Percentiles rank a stretch among this genome's conserved stretches.
These are phyloP conservation scores for Durio zibethinus DNA, from an alignment of 345 rosid species.

Conservation along the genomic window DNA sequence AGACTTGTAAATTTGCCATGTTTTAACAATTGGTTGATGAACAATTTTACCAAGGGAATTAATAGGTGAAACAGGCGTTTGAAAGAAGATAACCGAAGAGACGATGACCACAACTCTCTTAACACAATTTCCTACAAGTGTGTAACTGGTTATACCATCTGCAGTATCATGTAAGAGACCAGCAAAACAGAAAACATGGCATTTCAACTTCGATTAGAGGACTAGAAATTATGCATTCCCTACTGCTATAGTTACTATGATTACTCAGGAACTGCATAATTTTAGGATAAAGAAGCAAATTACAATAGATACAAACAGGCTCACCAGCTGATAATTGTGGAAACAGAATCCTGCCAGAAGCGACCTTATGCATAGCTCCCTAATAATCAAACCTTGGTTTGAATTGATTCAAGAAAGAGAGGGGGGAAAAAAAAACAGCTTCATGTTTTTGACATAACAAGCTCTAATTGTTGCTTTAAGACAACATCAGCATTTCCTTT, in stretches of 20 bases:
- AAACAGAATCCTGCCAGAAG: conserved; percentile 71
- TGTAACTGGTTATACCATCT: conserved; percentile 75
- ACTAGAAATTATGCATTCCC: background rate
- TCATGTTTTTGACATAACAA: background rate
- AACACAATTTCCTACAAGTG: conserved; percentile 92
- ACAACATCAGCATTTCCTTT: background rate
- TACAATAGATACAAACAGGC: background rate
- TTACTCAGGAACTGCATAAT: background rate
- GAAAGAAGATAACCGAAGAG: conserved; percentile 71
- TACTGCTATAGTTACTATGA: no score
- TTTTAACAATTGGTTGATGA: background rate
- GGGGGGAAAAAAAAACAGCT: background rate
- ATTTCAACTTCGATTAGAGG: background rate
- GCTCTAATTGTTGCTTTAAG: background rate
- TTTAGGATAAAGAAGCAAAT: no score
- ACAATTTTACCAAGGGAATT: conserved; percentile 53
- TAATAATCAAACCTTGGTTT: conserved; percentile 49
- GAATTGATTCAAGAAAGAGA: conserved; percentile 52
- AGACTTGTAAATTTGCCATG: background rate
- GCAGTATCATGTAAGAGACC: conserved; percentile 79
- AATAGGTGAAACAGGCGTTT: conserved; percentile 52
- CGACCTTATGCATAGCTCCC: conserved; percentile 51
- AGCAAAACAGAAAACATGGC: conserved; percentile 11
- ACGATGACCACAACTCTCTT: conserved; percentile 81
- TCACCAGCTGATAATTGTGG: conserved; percentile 81